A percentile compares a stretch with the other conserved stretches of the same genome.
Conservation (phyloP, 306 rosid genomes). For the Trifolium fragiferum region DNA sequence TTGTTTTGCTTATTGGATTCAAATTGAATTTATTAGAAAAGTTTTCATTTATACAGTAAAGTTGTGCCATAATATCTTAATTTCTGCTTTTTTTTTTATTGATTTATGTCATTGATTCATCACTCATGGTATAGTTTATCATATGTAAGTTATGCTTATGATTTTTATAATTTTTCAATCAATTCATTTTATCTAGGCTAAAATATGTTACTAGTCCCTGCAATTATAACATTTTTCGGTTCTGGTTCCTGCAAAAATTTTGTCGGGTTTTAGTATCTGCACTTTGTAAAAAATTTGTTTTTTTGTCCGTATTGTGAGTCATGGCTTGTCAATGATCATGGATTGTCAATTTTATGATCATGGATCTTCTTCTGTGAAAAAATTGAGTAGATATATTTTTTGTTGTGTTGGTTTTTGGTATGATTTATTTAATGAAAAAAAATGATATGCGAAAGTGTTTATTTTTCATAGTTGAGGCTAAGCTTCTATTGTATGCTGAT, state of each 20-base stretch:
- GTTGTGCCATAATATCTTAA: constrained; percentile 4
- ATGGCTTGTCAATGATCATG: too few species aligned
- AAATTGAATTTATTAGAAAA: background rate
- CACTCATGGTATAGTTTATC: too few species aligned
- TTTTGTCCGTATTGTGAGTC: background rate
- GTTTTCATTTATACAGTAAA: constrained; percentile 17
- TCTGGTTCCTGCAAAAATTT: too few species aligned
- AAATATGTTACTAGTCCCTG: too few species aligned
- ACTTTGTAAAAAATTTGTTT: too few species aligned
- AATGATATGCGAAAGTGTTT: background rate
- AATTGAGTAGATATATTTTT: background rate
- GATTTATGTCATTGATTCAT: too few species aligned
- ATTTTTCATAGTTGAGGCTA: background rate
- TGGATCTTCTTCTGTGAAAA: background rate
- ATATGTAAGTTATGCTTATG: background rate
- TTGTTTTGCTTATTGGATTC: background rate
- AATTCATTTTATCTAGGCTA: too few species aligned
- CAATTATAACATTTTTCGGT: too few species aligned
- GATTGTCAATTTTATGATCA: background rate
- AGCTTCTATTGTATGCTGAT: background rate
- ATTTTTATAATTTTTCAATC: too few species aligned
- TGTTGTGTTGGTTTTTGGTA: background rate
- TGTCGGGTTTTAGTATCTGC: too few species aligned
- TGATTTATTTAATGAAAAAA: background rate
- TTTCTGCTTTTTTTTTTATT: background rate